phyloP scores from a whole-genome alignment of 208 protist species.

The Leptomonas seymouri region DNA sequence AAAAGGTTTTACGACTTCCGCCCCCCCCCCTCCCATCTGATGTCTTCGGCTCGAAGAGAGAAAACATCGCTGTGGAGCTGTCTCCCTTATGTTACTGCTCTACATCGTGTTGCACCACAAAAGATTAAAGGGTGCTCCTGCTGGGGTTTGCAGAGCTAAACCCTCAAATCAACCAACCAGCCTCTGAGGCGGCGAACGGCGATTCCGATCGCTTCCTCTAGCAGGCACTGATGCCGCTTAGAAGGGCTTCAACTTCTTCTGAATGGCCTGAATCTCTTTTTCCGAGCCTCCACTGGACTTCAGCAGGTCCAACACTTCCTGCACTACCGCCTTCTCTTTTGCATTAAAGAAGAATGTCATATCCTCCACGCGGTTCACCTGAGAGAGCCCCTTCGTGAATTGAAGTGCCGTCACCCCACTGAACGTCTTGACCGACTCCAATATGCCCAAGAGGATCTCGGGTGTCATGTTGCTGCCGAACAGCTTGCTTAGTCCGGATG shows the following conservation, averaged over 20 bases:
- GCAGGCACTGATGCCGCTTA: neutral
- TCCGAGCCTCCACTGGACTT: slow-evolving; percentile 45
- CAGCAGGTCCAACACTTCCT: slow-evolving; percentile 57
- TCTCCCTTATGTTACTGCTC: too few species aligned
- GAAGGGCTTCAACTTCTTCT: slow-evolving; percentile 54
- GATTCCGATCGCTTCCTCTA: neutral
- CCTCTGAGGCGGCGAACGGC: too few species aligned
- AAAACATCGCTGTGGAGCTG: too few species aligned
- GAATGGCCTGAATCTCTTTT: slow-evolving; percentile 54
- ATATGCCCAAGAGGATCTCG: slow-evolving; percentile 73
- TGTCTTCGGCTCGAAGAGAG: too few species aligned
- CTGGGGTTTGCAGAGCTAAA: too few species aligned
- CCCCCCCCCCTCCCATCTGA: too few species aligned
- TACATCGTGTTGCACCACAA: too few species aligned
- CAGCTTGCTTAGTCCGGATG: slow-evolving; percentile 49
- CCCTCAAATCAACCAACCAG: too few species aligned
- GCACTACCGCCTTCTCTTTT: slow-evolving; percentile 62
- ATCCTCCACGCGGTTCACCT: slow-evolving; percentile 80
- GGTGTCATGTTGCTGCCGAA: slow-evolving; percentile 90
- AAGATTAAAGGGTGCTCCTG: too few species aligned
- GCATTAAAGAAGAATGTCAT: slow-evolving; percentile 81
- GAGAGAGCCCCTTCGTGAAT: slow-evolving; percentile 72
- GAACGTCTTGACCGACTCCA: slow-evolving; percentile 48
- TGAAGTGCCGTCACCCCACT: slow-evolving; percentile 41
- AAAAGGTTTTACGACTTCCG: too few species aligned